A percentile compares a stretch with the other conserved stretches of the same genome.
These are phyloP conservation scores for Lepiota brunneoincarnata DNA, from an alignment of 768 basidiomycete species.

Conservation along the genomic window DNA sequence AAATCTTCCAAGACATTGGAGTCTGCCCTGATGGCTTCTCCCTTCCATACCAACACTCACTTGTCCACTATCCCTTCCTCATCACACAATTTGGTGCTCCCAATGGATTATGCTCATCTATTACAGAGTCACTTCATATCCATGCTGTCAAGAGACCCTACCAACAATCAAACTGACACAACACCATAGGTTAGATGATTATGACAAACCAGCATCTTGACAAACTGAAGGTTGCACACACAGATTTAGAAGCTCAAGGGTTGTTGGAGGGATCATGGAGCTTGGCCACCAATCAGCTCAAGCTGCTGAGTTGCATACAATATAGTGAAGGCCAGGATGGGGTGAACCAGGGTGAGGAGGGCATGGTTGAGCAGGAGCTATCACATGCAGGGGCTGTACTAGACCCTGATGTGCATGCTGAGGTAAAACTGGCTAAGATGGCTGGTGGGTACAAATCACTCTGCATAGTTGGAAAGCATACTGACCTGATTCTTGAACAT, in stretches of 20 bases:
- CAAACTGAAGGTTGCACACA: slow-evolving; percentile 23
- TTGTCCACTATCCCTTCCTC: slow-evolving; percentile 16
- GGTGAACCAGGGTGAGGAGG: no score
- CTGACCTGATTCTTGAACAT: no score
- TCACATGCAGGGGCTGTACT: no score
- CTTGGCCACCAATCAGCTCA: no score
- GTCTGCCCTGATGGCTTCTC: slow-evolving; percentile 13
- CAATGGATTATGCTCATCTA: slow-evolving; percentile 28
- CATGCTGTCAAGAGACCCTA: slow-evolving; percentile 33
- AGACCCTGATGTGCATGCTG: no score
- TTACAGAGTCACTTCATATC: slow-evolving; percentile 31
- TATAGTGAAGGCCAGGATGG: no score
- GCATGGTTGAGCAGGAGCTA: no score
- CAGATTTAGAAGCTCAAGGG: slow-evolving; percentile 12
- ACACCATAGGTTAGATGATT: slow-evolving; percentile 35
- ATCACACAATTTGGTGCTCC: slow-evolving; percentile 24
- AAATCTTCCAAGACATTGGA: slow-evolving; percentile 23
- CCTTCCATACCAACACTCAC: slow-evolving; percentile 22
- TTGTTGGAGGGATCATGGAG: slow-evolving; percentile 12
- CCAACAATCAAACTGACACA: slow-evolving; percentile 25
- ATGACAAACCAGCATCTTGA: slow-evolving; percentile 26
- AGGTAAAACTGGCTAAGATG: no score
- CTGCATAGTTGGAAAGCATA: no score
- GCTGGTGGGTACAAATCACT: no score
- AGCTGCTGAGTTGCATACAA: no score